Conservation (phyloP, 768 basidiomycete species). For the Nevesoporus exiguus region DNA sequence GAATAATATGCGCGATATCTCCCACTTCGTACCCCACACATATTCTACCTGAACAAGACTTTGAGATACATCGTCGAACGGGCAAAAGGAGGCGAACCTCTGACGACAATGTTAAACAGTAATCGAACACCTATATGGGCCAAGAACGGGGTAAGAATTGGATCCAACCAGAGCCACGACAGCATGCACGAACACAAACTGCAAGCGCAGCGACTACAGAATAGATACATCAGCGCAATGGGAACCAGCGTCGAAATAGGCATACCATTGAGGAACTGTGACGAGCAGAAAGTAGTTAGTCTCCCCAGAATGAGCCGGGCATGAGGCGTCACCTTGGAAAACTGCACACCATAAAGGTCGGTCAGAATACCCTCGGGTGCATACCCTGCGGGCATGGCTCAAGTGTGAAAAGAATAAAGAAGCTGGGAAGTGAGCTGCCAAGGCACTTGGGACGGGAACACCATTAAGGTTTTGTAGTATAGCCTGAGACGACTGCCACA, state of each 20-base stretch:
- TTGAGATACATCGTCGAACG: not conserved
- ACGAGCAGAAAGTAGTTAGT: not conserved
- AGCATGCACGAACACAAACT: slow-evolving; percentile 9
- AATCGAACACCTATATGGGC: slow-evolving; percentile 16
- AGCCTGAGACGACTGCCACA: no score
- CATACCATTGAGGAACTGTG: slow-evolving; percentile 22
- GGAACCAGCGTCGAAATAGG: not conserved
- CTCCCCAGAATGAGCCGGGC: not conserved
- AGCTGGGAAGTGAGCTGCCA: no score
- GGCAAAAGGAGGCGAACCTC: slow-evolving; percentile 14
- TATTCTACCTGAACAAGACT: slow-evolving; percentile 12
- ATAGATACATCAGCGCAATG: not conserved
- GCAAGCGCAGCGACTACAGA: slow-evolving; percentile 20
- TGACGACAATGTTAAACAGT: slow-evolving; percentile 20
- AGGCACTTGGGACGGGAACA: not conserved
- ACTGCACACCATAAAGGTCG: slow-evolving; percentile 16
- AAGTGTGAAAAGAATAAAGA: not conserved
- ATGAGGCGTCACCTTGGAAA: slow-evolving; percentile 15
- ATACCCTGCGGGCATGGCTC: slow-evolving; percentile 6
- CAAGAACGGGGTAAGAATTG: not conserved
- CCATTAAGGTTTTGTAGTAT: not conserved
- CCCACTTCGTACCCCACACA: slow-evolving; percentile 26
- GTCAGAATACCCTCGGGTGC: slow-evolving; percentile 1
- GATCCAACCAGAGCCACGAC: not conserved
- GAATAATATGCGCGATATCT: slow-evolving; percentile 21